Evolutionary conservation across 2,329 filamentous ascomycete species (phyloP).

Genomic region (Colletotrichum tabaci): DNA sequence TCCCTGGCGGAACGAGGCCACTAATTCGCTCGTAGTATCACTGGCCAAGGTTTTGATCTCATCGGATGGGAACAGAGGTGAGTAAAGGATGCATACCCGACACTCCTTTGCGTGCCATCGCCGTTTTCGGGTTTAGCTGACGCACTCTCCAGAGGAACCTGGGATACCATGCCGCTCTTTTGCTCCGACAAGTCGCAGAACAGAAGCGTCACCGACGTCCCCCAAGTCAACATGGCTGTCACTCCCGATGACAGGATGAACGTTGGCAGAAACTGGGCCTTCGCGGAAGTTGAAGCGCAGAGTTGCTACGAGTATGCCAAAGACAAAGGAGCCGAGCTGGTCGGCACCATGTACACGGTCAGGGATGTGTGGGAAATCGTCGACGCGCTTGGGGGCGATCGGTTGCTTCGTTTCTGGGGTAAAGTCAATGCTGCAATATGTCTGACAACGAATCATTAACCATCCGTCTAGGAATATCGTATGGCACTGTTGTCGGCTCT

Average conservation of each 20-base stretch:
- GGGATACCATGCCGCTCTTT: conserved; percentile 43
- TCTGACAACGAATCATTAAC: neutral
- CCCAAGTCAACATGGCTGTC: conserved; percentile 8
- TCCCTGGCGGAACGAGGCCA: neutral
- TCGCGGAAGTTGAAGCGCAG: conserved; percentile 41
- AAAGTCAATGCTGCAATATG: conserved; percentile 12
- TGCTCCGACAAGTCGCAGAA: conserved; percentile 41
- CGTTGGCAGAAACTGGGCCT: conserved; percentile 44
- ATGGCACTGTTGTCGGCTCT: conserved; percentile 57
- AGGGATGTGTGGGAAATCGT: conserved; percentile 57
- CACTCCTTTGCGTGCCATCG: neutral
- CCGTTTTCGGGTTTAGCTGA: neutral
- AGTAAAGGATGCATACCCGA: neutral
- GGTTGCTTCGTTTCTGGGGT: conserved; percentile 56
- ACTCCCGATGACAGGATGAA: conserved; percentile 28
- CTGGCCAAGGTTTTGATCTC: conserved; percentile 45
- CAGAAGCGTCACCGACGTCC: neutral
- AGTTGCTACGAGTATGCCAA: conserved; percentile 46
- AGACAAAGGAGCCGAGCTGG: conserved; percentile 45
- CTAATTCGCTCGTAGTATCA: conserved; percentile 15
- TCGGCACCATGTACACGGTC: conserved; percentile 53
- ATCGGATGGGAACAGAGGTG: conserved; percentile 45
- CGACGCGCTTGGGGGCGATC: conserved; percentile 56
- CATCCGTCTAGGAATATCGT: conserved; percentile 54
- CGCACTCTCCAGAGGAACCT: conserved; percentile 41